Evolutionary conservation across 495 filamentous ascomycete genomes (phyloP).

Genomic region (Neurospora discreta): DNA sequence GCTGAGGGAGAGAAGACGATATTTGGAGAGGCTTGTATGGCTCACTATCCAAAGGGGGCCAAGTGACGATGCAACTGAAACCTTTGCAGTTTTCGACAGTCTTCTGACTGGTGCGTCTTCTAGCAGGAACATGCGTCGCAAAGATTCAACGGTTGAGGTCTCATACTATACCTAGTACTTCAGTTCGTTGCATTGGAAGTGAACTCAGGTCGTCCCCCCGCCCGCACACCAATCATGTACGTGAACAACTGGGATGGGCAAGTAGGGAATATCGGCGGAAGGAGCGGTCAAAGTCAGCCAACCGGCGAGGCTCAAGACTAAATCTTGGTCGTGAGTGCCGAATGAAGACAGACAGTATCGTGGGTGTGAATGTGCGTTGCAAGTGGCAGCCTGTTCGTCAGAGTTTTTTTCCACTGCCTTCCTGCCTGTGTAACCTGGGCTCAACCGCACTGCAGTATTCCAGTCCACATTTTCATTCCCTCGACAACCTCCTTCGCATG

Average conservation of each 20-base stretch:
- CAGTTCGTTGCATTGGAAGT: no score
- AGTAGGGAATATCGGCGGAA: neutral
- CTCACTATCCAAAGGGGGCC: conserved; percentile 7
- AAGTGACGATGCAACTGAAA: neutral
- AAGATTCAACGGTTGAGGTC: no score
- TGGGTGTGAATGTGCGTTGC: neutral
- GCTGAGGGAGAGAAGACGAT: neutral
- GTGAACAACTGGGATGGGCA: neutral
- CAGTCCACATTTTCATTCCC: neutral
- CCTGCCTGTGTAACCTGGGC: neutral
- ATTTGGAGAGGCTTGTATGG: conserved; percentile 24
- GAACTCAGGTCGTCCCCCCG: neutral
- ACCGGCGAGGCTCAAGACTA: neutral
- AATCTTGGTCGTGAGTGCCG: neutral
- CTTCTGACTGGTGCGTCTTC: no score
- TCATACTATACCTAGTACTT: no score
- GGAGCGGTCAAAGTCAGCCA: neutral
- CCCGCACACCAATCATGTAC: neutral
- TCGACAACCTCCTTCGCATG: neutral
- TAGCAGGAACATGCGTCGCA: no score
- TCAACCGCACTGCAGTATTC: neutral
- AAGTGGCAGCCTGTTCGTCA: neutral
- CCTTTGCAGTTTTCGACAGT: no score
- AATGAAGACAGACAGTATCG: neutral
- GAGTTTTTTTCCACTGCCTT: neutral